phyloP scores from a whole-genome alignment of 768 basidiomycete species.

The Suillus lakei region DNA sequence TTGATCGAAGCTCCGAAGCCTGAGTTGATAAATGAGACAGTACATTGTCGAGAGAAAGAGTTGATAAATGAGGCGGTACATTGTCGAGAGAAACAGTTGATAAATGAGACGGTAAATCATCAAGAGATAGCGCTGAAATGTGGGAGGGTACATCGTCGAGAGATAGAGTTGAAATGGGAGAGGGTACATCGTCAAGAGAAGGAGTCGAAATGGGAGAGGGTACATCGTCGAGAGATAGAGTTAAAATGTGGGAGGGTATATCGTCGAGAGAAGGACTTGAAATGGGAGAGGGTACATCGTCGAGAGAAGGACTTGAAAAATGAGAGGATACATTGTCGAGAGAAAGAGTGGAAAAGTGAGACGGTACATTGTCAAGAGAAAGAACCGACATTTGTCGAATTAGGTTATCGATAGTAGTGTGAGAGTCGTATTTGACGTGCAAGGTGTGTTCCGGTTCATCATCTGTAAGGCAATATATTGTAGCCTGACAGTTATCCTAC shows the following conservation, averaged over 20 bases:
- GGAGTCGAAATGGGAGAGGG: background rate
- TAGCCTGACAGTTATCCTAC: background rate
- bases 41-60: background rate
- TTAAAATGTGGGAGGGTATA: background rate
- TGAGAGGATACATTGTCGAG: background rate
- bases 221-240: background rate
- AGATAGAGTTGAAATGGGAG: background rate
- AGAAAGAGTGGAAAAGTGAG: background rate
- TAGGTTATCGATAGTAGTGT: background rate
- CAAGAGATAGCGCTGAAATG: background rate
- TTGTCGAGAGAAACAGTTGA: background rate
- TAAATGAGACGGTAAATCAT: background rate
- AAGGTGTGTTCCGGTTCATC: background rate
- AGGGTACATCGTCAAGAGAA: background rate
- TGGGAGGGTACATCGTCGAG: background rate
- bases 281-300: background rate
- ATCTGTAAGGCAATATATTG: background rate
- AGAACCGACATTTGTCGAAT: background rate
- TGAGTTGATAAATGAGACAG: background rate
- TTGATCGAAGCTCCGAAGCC: background rate
- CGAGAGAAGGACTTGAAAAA: background rate
- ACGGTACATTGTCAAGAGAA: background rate
- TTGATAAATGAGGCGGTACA: background rate
- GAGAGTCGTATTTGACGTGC: background rate
- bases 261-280: background rate